Base-by-base conservation (phyloP, 2,329 filamentous ascomycete species). In the Periconia macrospinosa region DNA sequence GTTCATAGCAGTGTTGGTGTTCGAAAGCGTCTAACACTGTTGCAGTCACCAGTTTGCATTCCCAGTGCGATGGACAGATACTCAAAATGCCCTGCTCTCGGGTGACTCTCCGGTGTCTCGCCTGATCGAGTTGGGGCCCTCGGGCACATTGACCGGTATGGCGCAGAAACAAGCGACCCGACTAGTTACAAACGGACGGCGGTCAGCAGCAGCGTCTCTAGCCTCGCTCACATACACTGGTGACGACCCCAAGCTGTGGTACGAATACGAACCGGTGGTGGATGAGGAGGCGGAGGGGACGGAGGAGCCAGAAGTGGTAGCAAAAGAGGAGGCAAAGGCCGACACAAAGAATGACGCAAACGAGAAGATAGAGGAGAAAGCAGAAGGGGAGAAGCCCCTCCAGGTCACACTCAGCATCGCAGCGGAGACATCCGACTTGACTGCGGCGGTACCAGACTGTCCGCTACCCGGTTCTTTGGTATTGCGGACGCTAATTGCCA, bases 61-160 rank as follows among this genome's bases (percentile, higher is more conserved):
- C 23, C 23, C 23, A 27, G 23, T 27, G 23, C 23, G 23, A 27
- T 27, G 23, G 23, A 27, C 23, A 27, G 23, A 27, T 8, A 27
- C 23, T 27, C 23, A 27, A 27, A 27, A 27, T 27, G 23, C 23
- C 8, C 8, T 27, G 23, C 23, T 27, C 23, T 27, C 23, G 3
- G 23, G 23, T 27, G 8, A 8, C 23, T 3, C 3, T 8, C 23
- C 23, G 40, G 47, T 43, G 6, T 20, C 47, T 44, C 47, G 47
- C 43, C 47, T 50, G 40, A 44, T 50, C 37, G 47, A 50, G 47
- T 43, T 50, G 35, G 47, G 47, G 6, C 47, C 47, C 30, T 50
- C 47, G 37, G 40, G 3, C 35, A 44, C 40, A 50, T 44, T 50
- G 37, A 50, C 47, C 17, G 17, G 37, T 44, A 42, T 50, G 37